Base-by-base conservation (phyloP, 805 yeast genomes). In the Deakozyma indianensis region DNA sequence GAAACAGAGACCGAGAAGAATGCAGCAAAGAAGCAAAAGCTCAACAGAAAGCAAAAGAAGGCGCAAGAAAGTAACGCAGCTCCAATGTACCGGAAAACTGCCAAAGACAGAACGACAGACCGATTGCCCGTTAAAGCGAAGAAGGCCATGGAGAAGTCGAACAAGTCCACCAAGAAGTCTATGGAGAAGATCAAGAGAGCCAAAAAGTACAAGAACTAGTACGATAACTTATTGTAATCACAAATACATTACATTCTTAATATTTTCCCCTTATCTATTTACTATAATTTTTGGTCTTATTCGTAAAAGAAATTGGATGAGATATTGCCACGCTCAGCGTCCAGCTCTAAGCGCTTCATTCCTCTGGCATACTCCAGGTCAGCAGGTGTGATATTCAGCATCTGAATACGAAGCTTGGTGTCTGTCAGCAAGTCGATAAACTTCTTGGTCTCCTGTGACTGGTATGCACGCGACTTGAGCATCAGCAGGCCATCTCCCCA, bases 401-500 rank as follows among this genome's bases (percentile, higher is more conserved):
- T 53, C 53, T 77, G 82, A 2, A 74, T 69, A 29, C 70, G 66
- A 44, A 64, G 64, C 52, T 78, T 67, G 25, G 75, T 56, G 23
- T 66, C 67, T 23, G 68, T 62, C 43, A 77, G 56, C 40, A 65
- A 64, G 2, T 62, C 61, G 15, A 74, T 60, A 50, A 75, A 78
- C 20, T 53, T 55, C 46, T 60, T 59, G 4, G 79, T 67, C 18
- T 69, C 75, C 0, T 56, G 57, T 1, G 78, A 71, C 16, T 71
- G 50, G 28, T 55, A 62, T 21, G 46, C 48, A 43, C 55, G 67
- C 45, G 68, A 65, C 20, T 69, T 63, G 28, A 76, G 56, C 56
- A 77, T 63, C 54, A 75, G 76, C 45, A 84, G 59, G 0, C 94
- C 95, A 61, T 85, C 94, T 28, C 80, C 64, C 94, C 94, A 85